Percentiles rank a stretch among this genome's conserved stretches.
phyloP scores from a whole-genome alignment of 2,329 filamentous ascomycete genomes.

The Mycosphaerella sp. region DNA sequence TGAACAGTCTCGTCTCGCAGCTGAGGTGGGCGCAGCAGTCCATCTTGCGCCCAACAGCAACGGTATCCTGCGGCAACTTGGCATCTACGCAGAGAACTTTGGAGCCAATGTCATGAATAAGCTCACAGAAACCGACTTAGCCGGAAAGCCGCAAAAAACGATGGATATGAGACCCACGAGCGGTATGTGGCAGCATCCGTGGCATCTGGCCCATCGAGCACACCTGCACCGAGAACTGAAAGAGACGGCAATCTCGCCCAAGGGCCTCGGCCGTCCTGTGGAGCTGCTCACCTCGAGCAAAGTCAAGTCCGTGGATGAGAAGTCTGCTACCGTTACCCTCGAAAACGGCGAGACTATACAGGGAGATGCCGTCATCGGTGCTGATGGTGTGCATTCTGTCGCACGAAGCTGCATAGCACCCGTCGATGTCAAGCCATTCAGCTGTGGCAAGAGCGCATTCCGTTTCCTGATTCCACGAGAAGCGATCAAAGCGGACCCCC shows the following conservation, averaged over 20 bases:
- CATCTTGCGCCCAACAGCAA: constrained; percentile 58
- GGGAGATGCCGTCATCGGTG: constrained; percentile 31
- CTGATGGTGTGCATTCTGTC: constrained; percentile 31
- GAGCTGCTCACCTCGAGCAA: constrained; percentile 24
- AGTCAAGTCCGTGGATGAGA: constrained; percentile 24
- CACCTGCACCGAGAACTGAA: constrained; percentile 30
- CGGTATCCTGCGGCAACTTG: constrained; percentile 44
- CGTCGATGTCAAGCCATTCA: constrained; percentile 22
- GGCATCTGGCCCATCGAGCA: constrained; percentile 29
- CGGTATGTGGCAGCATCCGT: constrained; percentile 42
- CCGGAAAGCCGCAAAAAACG: constrained; percentile 26
- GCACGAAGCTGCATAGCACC: constrained; percentile 22
- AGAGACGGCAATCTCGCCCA: constrained; percentile 18
- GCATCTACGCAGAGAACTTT: constrained; percentile 25
- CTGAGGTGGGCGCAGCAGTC: constrained; percentile 55
- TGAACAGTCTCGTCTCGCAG: constrained; percentile 48
- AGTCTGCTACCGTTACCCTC: constrained; percentile 22
- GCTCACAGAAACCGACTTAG: constrained; percentile 6
- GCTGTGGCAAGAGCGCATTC: constrained; percentile 51
- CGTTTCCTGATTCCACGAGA: constrained; percentile 50
- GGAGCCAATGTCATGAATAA: constrained; percentile 11
- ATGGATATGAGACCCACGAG: constrained; percentile 36
- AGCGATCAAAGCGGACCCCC: constrained; percentile 37
- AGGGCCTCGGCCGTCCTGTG: constrained; percentile 24
- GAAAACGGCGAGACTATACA: constrained; percentile 25